Evolutionary conservation across 2,329 filamentous ascomycete species (phyloP), one percentile per base, ranked within the genome.

Genomic region (Neocatenulostroma microsporum): DNA sequence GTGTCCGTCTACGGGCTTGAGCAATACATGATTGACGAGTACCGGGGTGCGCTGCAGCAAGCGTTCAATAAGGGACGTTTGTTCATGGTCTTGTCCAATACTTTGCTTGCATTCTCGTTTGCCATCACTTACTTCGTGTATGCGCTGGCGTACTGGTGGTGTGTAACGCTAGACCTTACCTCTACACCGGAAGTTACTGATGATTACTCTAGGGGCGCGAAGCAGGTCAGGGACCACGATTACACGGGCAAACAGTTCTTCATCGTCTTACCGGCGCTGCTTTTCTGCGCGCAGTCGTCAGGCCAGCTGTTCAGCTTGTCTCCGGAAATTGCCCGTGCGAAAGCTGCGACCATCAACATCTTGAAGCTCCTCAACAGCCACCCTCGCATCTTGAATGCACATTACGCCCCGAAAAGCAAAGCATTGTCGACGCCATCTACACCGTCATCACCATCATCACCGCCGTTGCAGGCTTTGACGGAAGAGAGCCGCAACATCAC

Each of bases 91-190:
- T 51, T 56, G 5, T 61, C 62, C 1, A 69, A 67, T 27, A 55
- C 60, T 3, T 37, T 68, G 11, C 56, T 69, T 14, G 63, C 65
- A 1, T 61, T 67, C 32, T 66, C 64, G 3, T 54, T 68, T 17
- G 61, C 64, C 1, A 56, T 67, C 13, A 66, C 64, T 0, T 68
- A 68, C 42, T 68, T 68, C 43, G 62, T 68, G 2, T 68, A 69
- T 40, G 66, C 66, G 21, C 46, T 69, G 21, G 66, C 66, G 18
- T 69, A 69, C 47, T 69, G 64, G 65, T 69, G 66, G 65, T 52
- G 46, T 29, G 46, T 48, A 13, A 26, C 12, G 5, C 21, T 13
- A 18, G 11, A n/a, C n/a, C n/a, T 12, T 23, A 11, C 3, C 11
- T 34, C 13, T 6, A 34, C 17, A 8, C 11, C 12, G 10, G 9